Percentiles rank a stretch among this genome's conserved stretches.
Conservation (phyloP, 163 green algal genomes). For the Scenedesmus sp. region DNA sequence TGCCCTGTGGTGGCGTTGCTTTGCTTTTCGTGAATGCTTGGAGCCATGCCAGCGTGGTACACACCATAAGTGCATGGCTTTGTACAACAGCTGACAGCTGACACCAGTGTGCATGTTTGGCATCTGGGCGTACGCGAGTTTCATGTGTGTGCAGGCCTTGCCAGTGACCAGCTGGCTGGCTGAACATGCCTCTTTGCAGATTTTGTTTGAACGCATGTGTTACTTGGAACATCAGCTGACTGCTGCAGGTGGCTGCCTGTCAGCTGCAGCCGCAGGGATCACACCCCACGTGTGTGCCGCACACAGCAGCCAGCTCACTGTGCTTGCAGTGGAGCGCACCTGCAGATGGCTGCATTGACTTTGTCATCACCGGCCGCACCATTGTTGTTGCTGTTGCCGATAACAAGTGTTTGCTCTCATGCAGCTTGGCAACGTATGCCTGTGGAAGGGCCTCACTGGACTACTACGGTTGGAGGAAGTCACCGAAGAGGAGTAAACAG, state of each 20-base stretch:
- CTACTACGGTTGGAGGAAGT: no score
- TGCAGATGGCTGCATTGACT: neutral
- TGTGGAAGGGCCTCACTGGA: no score
- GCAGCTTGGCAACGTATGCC: neutral
- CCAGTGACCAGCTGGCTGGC: neutral
- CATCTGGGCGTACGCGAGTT: neutral
- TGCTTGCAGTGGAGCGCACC: neutral
- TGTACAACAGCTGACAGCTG: neutral
- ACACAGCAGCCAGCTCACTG: neutral
- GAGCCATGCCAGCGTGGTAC: neutral
- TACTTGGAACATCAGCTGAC: no score
- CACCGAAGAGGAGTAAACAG: no score
- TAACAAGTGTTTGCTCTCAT: neutral
- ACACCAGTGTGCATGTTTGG: neutral
- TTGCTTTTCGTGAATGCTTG: neutral
- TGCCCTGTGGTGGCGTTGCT: neutral
- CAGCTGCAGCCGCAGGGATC: neutral
- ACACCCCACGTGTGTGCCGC: neutral
- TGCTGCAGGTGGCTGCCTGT: neutral
- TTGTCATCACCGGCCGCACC: neutral
- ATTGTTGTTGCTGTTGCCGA: neutral
- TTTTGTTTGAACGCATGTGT: neutral
- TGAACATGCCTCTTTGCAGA: neutral
- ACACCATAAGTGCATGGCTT: neutral
- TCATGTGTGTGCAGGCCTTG: neutral